Evolutionary conservation across 176 grass and related monocot species (phyloP), one percentile per base, ranked within the genome.

Genomic region (Bothriochloa decipiens): DNA sequence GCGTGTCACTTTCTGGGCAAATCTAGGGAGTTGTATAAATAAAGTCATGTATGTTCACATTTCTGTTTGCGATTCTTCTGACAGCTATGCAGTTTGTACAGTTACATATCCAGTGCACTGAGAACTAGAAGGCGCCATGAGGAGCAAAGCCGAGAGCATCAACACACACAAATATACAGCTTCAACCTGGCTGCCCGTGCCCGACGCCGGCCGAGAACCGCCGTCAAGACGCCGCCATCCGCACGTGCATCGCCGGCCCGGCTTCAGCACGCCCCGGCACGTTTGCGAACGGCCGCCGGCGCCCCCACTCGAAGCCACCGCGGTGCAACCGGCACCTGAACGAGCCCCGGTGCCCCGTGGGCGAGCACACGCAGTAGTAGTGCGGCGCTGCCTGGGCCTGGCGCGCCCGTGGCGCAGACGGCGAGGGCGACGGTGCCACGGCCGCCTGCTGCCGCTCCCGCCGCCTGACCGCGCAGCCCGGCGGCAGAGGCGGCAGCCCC

Each of bases 301-400:
- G 53, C 50, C 88, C 90, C 80, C 75, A 86, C 52, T 49, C 72
- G 74, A 88, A 74, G 52, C 81, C 23, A 22, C 58, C 55, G 57
- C 88, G 92, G 52, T 97, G 95, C 85, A 45, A 90, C 28, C 86
- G 72, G 88, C 92, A 97, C 22, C 92, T 83, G 86, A 94, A 94
- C 0, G 95, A 97, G 0, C 92, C 88, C 10, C 71, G 90, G 77
- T 94, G 92, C 61, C 32, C 70, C 47, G 95, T 87, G 60, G 89
- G 89, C 50, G 85, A 91, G 89, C 89, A 87, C 62, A 87, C 85
- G 85, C 89, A 81, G 81, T 81, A 70, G 83, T 86, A 36, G 60
- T 52, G 88, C 84, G 26, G 4, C 70, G 53, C 33, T 2, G 35
- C 11, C 12, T 73, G 68, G 4, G 25, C 11, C 17, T 74, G 68